Evolutionary conservation across 495 filamentous ascomycete species (phyloP).

Genomic region (Aspergillus homomorphus): DNA sequence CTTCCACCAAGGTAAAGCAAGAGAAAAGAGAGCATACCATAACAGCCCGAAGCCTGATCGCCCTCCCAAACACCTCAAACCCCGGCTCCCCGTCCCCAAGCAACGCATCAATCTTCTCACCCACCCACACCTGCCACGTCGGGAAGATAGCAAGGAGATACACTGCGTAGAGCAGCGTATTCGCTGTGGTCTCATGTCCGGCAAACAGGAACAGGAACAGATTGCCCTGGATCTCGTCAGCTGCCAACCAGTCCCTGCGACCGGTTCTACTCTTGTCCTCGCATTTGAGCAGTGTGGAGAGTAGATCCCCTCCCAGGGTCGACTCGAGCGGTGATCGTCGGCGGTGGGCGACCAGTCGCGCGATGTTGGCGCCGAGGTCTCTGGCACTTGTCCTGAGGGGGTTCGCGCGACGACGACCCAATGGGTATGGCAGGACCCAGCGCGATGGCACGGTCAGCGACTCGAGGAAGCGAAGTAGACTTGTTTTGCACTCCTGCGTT

Average conservation of each 20-base stretch:
- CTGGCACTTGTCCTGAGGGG: background rate
- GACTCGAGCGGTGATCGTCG: too few species aligned
- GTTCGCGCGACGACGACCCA: background rate
- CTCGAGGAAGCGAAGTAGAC: background rate
- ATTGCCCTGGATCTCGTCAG: slow-evolving; percentile 9
- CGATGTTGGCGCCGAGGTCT: background rate
- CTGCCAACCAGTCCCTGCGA: background rate
- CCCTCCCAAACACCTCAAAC: background rate
- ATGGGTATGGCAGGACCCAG: background rate
- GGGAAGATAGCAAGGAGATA: slow-evolving; percentile 12
- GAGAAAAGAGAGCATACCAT: slow-evolving; percentile 7
- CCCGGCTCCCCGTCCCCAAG: background rate
- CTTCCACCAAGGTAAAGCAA: too few species aligned
- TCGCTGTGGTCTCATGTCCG: slow-evolving; percentile 17
- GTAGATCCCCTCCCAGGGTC: background rate
- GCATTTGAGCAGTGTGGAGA: slow-evolving; percentile 2
- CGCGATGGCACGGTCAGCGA: background rate
- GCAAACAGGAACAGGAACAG: slow-evolving; percentile 14
- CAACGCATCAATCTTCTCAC: slow-evolving; percentile 1
- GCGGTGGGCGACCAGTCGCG: background rate
- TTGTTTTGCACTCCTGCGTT: background rate
- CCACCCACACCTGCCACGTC: slow-evolving; percentile 11
- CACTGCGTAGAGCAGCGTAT: slow-evolving; percentile 6
- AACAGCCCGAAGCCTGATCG: background rate
- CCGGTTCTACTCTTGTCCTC: background rate